Evolutionary conservation across 139 green algal genomes (phyloP).

Genomic region (Chlorella sorokiniana): DNA sequence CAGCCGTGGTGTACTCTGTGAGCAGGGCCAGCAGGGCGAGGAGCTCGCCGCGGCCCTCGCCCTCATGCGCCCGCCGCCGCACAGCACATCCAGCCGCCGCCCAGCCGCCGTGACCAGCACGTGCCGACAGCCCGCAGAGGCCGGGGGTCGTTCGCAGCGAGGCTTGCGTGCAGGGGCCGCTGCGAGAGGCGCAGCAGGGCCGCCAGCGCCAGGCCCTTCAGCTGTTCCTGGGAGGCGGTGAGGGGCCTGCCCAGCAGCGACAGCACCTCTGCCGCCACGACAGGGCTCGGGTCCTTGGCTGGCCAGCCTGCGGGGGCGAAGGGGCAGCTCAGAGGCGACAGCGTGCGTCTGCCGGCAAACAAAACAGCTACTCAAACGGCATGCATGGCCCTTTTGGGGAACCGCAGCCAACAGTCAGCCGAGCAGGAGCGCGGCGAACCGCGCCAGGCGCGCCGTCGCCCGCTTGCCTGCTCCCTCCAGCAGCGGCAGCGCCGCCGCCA

Average conservation of each 20-base stretch:
- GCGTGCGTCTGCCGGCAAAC: background rate
- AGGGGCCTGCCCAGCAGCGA: slow-evolving; percentile 20
- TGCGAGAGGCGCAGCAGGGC: slow-evolving; percentile 20
- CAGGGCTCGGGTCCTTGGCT: slow-evolving; percentile 4
- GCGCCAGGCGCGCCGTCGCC: too few species aligned
- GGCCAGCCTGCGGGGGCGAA: slow-evolving; percentile 24
- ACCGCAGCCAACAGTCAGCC: background rate
- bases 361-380: background rate
- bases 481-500: slow-evolving; percentile 28
- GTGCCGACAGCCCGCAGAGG: too few species aligned
- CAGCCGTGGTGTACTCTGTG: slow-evolving; percentile 20
- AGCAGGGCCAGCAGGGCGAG: slow-evolving; percentile 11
- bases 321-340: background rate
- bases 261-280: slow-evolving; percentile 38
- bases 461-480: slow-evolving; percentile 6
- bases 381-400: background rate
- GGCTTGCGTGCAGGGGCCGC: background rate
- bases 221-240: slow-evolving; percentile 15
- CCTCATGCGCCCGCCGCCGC: background rate
- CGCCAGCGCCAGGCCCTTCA: slow-evolving; percentile 12
- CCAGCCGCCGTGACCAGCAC: background rate
- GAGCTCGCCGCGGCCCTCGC: background rate
- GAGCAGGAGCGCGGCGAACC: too few species aligned
- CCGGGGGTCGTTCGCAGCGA: too few species aligned
- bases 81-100: background rate